Percentiles rank a stretch among this genome's conserved stretches.
These are phyloP conservation scores for Nasturtium officinale DNA, from an alignment of 345 rosid genomes.

Conservation along the genomic window DNA sequence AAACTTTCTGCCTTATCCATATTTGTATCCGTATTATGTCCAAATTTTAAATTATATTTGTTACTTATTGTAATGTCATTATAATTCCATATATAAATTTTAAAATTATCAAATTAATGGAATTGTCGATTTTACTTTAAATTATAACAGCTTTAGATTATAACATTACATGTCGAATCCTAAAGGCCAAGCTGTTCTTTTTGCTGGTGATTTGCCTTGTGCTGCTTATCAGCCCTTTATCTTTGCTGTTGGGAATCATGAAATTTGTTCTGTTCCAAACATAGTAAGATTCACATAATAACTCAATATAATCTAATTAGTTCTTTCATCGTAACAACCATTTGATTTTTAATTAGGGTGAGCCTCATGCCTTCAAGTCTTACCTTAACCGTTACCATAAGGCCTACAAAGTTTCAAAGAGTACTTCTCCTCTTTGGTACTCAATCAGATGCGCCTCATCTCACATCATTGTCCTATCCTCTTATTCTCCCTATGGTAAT, in stretches of 20 bases:
- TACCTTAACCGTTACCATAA: slow-evolving; percentile 37
- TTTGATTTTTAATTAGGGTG: slow-evolving; percentile 36
- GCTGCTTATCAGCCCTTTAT: slow-evolving; percentile 61
- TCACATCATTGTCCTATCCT: slow-evolving; percentile 46
- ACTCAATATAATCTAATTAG: background rate
- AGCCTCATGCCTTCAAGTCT: slow-evolving; percentile 44
- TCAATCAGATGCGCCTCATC: slow-evolving; percentile 46
- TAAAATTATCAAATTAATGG: no score
- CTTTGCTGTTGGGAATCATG: slow-evolving; percentile 58
- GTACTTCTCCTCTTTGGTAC: slow-evolving; percentile 53
- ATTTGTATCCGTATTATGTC: no score
- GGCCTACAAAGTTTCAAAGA: slow-evolving; percentile 43
- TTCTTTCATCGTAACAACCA: background rate
- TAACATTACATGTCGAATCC: slow-evolving; percentile 53
- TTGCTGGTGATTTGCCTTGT: slow-evolving; percentile 54
- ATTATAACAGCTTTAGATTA: no score
- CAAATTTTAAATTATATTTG: no score
- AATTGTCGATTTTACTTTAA: no score
- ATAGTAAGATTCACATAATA: slow-evolving; percentile 40
- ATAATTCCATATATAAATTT: no score
- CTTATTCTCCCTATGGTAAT: slow-evolving; percentile 44
- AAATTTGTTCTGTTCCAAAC: slow-evolving; percentile 46
- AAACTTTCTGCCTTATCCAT: no score
- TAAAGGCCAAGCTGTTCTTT: slow-evolving; percentile 52
- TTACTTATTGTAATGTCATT: no score